Evolutionary conservation across 306 rosid species (phyloP).

Genomic region (Cicer bijugum): DNA sequence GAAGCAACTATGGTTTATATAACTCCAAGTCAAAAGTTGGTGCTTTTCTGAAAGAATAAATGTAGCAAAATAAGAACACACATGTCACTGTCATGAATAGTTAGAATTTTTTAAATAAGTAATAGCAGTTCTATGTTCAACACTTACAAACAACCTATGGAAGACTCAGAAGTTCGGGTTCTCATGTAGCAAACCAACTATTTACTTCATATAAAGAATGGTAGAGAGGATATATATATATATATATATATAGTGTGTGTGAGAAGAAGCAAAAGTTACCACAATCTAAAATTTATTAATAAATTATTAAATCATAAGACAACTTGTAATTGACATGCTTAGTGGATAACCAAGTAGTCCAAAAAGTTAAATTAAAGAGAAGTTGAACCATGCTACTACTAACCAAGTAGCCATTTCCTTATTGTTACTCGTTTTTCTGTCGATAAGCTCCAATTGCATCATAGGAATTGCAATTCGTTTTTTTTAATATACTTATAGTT

Average conservation of each 20-base stretch:
- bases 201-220: slow-evolving; percentile 26
- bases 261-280: slow-evolving; percentile 34
- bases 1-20: slow-evolving; percentile 50
- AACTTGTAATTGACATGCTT: slow-evolving; percentile 17
- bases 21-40: slow-evolving; percentile 58
- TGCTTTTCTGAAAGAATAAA: slow-evolving; percentile 53
- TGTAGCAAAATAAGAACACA: slow-evolving; percentile 29
- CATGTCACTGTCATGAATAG: slow-evolving; percentile 47
- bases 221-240: slow-evolving; percentile 24
- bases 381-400: slow-evolving; percentile 1
- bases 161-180: slow-evolving; percentile 42
- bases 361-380: slow-evolving; percentile 32
- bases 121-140: slow-evolving; percentile 6
- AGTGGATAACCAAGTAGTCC: slow-evolving; percentile 26
- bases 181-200: slow-evolving; percentile 34
- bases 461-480: not conserved
- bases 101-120: not conserved
- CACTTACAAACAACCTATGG: slow-evolving; percentile 7
- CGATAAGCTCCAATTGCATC: not conserved
- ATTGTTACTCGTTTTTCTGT: too few species aligned
- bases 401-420: too few species aligned
- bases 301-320: slow-evolving; percentile 34
- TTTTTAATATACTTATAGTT: too few species aligned
- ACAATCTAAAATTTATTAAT: slow-evolving; percentile 38
- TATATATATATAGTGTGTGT: not conserved